Conservation (phyloP, 1,284 basidiomycete species). For the Marasmius tenuissimus region DNA sequence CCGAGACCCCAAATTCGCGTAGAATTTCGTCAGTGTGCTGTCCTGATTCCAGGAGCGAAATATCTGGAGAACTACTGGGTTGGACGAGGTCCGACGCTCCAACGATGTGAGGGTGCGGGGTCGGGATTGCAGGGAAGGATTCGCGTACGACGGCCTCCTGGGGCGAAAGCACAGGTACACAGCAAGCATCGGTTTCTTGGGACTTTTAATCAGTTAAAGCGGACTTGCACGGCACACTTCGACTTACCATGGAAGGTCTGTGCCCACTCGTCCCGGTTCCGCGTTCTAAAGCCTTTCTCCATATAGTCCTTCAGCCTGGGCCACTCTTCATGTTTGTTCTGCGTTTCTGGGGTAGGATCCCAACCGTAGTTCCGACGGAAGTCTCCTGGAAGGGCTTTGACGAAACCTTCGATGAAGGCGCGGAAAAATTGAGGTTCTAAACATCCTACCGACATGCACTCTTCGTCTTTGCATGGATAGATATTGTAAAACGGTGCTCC, state of each 20-base stretch:
- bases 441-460: slow-evolving; percentile 78
- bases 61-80: slow-evolving; percentile 6
- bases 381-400: slow-evolving; percentile 45
- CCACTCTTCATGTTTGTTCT: slow-evolving; percentile 59
- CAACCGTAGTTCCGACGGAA: slow-evolving; percentile 43
- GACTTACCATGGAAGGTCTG: slow-evolving; percentile 60
- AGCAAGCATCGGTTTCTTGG: slow-evolving; percentile 74
- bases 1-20: slow-evolving; percentile 42
- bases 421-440: slow-evolving; percentile 72
- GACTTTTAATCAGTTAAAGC: not conserved
- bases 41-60: slow-evolving; percentile 41
- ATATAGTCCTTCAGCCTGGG: slow-evolving; percentile 58
- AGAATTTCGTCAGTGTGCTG: slow-evolving; percentile 54
- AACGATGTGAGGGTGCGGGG: slow-evolving; percentile 50
- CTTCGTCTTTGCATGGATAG: slow-evolving; percentile 72
- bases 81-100: slow-evolving; percentile 19
- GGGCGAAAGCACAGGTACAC: slow-evolving; percentile 70
- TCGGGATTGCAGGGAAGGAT: slow-evolving; percentile 37
- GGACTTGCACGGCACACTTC: not conserved
- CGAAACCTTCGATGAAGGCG: slow-evolving; percentile 58
- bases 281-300: slow-evolving; percentile 59
- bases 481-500: slow-evolving; percentile 80
- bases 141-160: slow-evolving; percentile 53
- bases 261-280: slow-evolving; percentile 71
- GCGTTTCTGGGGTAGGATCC: slow-evolving; percentile 53